These are phyloP conservation scores for Aspergillus sparsus DNA, from an alignment of 495 filamentous ascomycete species.

Conservation along the genomic window DNA sequence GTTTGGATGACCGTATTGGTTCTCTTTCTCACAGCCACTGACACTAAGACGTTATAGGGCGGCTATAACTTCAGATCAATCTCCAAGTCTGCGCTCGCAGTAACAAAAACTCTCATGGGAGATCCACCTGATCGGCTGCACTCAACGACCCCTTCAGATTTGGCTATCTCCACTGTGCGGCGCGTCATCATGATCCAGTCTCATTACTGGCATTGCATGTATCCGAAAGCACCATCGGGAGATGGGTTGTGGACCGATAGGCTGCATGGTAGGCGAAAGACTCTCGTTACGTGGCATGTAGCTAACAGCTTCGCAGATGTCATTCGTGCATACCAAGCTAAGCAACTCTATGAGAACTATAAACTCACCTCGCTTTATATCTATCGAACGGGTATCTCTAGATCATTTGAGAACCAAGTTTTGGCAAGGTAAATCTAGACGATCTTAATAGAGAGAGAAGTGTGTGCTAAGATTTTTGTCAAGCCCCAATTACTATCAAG, in stretches of 20 bases:
- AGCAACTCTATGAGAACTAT: constrained; percentile 65
- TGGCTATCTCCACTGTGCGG: constrained; percentile 52
- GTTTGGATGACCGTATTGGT: constrained; percentile 32
- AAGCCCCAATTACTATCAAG: constrained; percentile 56
- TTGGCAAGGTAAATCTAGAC: constrained; percentile 64
- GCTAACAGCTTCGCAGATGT: constrained; percentile 53
- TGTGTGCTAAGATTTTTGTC: not conserved
- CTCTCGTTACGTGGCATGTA: not conserved
- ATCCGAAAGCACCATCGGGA: constrained; percentile 43
- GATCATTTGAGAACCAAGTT: constrained; percentile 85
- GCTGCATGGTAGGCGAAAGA: constrained; percentile 51
- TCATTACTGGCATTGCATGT: constrained; percentile 60
- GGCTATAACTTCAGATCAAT: constrained; percentile 95
- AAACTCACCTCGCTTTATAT: constrained; percentile 76
- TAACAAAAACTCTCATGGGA: constrained; percentile 90
- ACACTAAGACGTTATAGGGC: constrained; percentile 50
- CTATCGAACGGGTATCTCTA: constrained; percentile 65
- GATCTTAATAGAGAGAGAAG: not conserved
- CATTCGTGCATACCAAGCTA: constrained; percentile 70
- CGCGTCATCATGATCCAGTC: constrained; percentile 58
- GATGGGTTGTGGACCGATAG: constrained; percentile 45
- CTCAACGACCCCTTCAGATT: constrained; percentile 43
- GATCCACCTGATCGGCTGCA: constrained; percentile 80
- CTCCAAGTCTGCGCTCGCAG: constrained; percentile 85
- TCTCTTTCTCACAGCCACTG: not conserved